Evolutionary conservation across 2,329 filamentous ascomycete species (phyloP).

Genomic region (Xylariaceae sp.): DNA sequence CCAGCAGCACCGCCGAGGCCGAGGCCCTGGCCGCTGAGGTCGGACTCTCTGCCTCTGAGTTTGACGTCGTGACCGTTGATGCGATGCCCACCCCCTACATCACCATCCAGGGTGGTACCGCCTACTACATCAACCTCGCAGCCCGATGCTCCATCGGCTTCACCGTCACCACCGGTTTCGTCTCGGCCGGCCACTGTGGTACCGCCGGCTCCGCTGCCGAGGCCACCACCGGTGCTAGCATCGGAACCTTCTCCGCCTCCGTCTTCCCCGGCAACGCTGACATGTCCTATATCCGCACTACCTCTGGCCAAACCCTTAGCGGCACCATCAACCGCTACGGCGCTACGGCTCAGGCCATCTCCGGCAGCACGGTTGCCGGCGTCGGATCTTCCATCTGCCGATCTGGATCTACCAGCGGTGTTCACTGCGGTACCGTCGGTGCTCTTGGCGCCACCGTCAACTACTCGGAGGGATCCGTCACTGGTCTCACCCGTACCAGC

Average conservation of each 20-base stretch:
- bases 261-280: conserved; percentile 38
- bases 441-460: conserved; percentile 33
- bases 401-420: conserved; percentile 39
- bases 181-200: conserved; percentile 39
- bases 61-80: conserved; percentile 33
- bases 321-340: conserved; percentile 34
- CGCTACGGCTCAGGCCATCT: conserved; percentile 29
- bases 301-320: conserved; percentile 30
- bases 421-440: conserved; percentile 36
- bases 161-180: conserved; percentile 38
- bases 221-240: conserved; percentile 28
- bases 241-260: conserved; percentile 36
- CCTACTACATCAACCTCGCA: conserved; percentile 33
- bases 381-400: conserved; percentile 37
- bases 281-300: conserved; percentile 35
- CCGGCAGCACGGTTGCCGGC: conserved; percentile 35
- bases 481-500: conserved; percentile 37
- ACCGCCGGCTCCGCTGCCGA: conserved; percentile 28
- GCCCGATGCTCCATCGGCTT: conserved; percentile 38
- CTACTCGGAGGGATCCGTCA: conserved; percentile 37
- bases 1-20: conserved; percentile 33
- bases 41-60: conserved; percentile 34
- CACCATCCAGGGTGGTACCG: conserved; percentile 33
- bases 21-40: conserved; percentile 34
- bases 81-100: conserved; percentile 31